A percentile compares a stretch with the other conserved stretches of the same genome.
Conservation (phyloP, 192 early-diverging fungal species). For the Coemansia sp. region DNA sequence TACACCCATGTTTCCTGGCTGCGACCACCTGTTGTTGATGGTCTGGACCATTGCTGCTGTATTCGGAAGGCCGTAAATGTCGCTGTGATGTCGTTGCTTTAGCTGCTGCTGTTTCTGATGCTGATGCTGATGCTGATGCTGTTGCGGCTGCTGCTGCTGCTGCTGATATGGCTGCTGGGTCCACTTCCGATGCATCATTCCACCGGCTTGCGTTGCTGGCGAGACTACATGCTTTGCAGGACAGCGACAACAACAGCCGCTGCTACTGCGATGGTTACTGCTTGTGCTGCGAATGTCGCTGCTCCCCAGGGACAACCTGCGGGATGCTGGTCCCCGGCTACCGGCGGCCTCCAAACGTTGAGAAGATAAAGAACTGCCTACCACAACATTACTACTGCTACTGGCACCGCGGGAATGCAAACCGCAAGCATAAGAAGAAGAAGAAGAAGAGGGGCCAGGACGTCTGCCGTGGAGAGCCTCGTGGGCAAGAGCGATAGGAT, state of each 20-base stretch:
- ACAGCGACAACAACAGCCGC: not conserved
- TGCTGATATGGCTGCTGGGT: slow-evolving; percentile 3
- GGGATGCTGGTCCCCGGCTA: not conserved
- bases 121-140: too few species aligned
- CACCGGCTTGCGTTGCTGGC: slow-evolving; percentile 3
- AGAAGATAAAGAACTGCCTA: not conserved
- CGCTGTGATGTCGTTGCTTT: slow-evolving; percentile 4
- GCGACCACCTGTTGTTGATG: not conserved
- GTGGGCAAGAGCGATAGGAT: slow-evolving; percentile 34
- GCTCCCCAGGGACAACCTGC: not conserved
- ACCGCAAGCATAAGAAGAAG: not conserved
- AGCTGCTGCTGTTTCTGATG: not conserved
- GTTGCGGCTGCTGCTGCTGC: too few species aligned
- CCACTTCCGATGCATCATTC: slow-evolving; percentile 8
- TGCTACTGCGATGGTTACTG: not conserved
- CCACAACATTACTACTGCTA: not conserved
- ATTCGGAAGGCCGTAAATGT: not conserved
- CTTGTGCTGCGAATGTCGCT: not conserved
- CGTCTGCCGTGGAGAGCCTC: slow-evolving; percentile 42
- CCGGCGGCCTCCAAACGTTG: not conserved
- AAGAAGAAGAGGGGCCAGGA: not conserved
- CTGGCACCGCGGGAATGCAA: not conserved
- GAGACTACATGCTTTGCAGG: not conserved
- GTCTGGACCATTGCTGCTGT: not conserved
- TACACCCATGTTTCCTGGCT: not conserved